Evolutionary conservation across 768 basidiomycete species (phyloP).

Genomic region (Gymnopilus junonius): DNA sequence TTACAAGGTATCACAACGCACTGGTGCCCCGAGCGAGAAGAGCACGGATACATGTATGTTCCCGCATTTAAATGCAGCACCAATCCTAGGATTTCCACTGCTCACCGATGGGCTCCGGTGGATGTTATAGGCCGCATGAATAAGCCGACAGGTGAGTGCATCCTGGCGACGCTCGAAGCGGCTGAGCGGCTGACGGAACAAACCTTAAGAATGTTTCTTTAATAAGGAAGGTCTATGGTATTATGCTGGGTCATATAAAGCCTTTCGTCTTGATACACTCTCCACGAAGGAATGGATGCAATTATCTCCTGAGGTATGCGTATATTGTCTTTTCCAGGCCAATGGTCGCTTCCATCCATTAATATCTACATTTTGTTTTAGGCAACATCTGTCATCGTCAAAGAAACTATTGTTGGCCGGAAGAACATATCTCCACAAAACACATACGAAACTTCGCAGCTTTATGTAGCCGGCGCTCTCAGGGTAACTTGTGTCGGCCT

Average conservation of each 20-base stretch:
- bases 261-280: slow-evolving; percentile 67
- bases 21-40: slow-evolving; percentile 84
- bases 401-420: slow-evolving; percentile 70
- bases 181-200: neutral
- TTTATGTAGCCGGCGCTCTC: slow-evolving; percentile 74
- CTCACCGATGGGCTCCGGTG: slow-evolving; percentile 73
- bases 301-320: slow-evolving; percentile 62
- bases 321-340: slow-evolving; percentile 2
- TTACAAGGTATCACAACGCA: slow-evolving; percentile 69
- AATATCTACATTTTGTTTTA: slow-evolving; percentile 38
- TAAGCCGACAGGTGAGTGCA: slow-evolving; percentile 60
- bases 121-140: slow-evolving; percentile 64
- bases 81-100: slow-evolving; percentile 75
- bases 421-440: slow-evolving; percentile 83
- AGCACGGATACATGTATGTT: slow-evolving; percentile 78
- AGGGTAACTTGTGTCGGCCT: slow-evolving; percentile 75
- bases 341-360: too few relatives aligned
- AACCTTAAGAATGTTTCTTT: slow-evolving; percentile 71
- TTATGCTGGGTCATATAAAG: slow-evolving; percentile 79
- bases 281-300: slow-evolving; percentile 71
- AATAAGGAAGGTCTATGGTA: slow-evolving; percentile 84
- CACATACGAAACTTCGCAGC: slow-evolving; percentile 72
- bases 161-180: neutral
- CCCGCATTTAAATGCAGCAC: slow-evolving; percentile 80
- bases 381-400: slow-evolving; percentile 70